Conservation (phyloP, 2,329 filamentous ascomycete species). For the Nannizziopsis arthrosporioides region DNA sequence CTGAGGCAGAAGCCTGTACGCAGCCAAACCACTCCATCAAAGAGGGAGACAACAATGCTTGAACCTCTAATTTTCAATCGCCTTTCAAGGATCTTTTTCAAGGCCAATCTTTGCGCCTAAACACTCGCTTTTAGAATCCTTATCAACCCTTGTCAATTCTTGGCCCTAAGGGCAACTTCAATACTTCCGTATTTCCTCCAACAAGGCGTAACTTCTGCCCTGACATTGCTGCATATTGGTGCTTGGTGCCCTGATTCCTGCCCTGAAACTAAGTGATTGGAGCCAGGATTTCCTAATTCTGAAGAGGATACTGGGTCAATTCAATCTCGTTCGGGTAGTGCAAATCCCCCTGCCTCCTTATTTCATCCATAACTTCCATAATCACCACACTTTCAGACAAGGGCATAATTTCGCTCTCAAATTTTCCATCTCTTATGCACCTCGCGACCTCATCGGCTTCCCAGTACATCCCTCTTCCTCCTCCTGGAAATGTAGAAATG, state of each 20-base stretch:
- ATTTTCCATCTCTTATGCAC: conserved; percentile 62
- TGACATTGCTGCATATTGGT: too few species aligned
- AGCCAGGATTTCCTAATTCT: conserved; percentile 21
- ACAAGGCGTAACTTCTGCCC: too few species aligned
- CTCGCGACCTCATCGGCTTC: conserved; percentile 69
- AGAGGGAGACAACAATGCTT: not conserved
- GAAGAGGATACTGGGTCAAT: conserved; percentile 43
- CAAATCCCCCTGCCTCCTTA: conserved; percentile 50
- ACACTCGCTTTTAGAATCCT: too few species aligned
- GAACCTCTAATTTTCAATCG: too few species aligned
- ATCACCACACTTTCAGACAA: conserved; percentile 69
- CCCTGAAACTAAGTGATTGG: not conserved
- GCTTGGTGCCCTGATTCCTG: too few species aligned
- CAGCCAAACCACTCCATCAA: not conserved
- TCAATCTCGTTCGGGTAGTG: conserved; percentile 56
- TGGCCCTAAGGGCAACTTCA: too few species aligned
- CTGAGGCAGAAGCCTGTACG: not conserved
- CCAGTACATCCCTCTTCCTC: conserved; percentile 79
- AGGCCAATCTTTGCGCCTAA: too few species aligned
- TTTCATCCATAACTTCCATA: conserved; percentile 70
- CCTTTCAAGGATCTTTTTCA: too few species aligned
- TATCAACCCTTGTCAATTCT: too few species aligned
- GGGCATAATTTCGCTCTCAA: conserved; percentile 60
- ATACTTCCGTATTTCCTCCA: too few species aligned
- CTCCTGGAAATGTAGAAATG: too few species aligned